Conservation (phyloP, 2,329 filamentous ascomycete genomes). For the Coniochaeta hoffmannii region DNA sequence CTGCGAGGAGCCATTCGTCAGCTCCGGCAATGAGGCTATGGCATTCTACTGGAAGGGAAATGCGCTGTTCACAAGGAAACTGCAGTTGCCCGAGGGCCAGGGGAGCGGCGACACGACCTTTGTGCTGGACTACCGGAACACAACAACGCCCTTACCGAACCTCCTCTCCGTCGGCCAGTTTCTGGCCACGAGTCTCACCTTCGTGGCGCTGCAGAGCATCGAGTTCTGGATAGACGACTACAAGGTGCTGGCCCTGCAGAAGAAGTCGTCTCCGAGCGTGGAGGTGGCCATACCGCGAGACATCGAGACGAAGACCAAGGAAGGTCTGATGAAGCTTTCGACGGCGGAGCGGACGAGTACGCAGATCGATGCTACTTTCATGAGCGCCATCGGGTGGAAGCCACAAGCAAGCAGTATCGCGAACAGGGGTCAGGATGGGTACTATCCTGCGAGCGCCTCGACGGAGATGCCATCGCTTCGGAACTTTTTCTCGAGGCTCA, state of each 20-base stretch:
- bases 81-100: conserved; percentile 63
- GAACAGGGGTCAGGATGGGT: conserved; percentile 37
- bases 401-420: conserved; percentile 35
- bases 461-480: conserved; percentile 57
- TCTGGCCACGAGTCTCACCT: conserved; percentile 88
- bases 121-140: conserved; percentile 86
- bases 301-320: conserved; percentile 74
- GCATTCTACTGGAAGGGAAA: conserved; percentile 99
- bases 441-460: conserved; percentile 32
- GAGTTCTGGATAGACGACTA: conserved; percentile 89
- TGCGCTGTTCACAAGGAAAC: conserved; percentile 83
- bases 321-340: conserved; percentile 79
- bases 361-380: conserved; percentile 86
- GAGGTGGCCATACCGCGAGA: conserved; percentile 68
- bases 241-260: conserved; percentile 68
- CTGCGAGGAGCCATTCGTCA: conserved; percentile 95
- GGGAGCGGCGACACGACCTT: conserved; percentile 75
- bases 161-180: conserved; percentile 86
- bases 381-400: conserved; percentile 84
- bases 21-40: conserved; percentile 87
- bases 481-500: conserved; percentile 75
- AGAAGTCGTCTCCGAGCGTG: conserved; percentile 76
- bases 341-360: conserved; percentile 79
- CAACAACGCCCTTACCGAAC: conserved; percentile 77
- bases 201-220: conserved; percentile 80